These are phyloP conservation scores for Flammula alnicola DNA, from an alignment of 1,284 basidiomycete species.

Conservation along the genomic window DNA sequence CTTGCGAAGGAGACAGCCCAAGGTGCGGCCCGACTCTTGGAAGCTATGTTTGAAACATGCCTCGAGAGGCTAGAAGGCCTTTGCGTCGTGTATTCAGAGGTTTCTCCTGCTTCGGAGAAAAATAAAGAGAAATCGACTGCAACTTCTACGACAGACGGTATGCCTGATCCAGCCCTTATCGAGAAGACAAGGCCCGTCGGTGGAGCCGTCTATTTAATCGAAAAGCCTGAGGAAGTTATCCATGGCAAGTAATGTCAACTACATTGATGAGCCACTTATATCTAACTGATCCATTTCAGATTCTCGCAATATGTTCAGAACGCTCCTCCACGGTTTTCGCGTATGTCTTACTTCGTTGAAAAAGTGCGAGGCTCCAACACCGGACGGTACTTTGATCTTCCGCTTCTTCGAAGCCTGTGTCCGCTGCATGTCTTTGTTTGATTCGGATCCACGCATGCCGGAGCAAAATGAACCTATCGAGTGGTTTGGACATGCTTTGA, in stretches of 20 bases:
- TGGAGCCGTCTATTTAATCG: slow-evolving; percentile 72
- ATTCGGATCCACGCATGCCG: slow-evolving; percentile 69
- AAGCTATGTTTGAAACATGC: slow-evolving; percentile 82
- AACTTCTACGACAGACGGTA: slow-evolving; percentile 38
- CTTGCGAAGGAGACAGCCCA: slow-evolving; percentile 73
- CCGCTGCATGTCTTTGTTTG: slow-evolving; percentile 86
- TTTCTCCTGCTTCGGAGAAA: slow-evolving; percentile 51
- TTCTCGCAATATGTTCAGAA: slow-evolving; percentile 86
- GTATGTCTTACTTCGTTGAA: slow-evolving; percentile 81
- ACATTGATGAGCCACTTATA: slow-evolving; percentile 1
- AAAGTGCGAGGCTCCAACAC: slow-evolving; percentile 77
- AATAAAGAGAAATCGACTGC: slow-evolving; percentile 44
- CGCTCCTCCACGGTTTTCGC: slow-evolving; percentile 90
- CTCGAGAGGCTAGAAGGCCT: slow-evolving; percentile 89
- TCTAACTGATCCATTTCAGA: slow-evolving; percentile 49
- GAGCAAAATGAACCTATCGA: slow-evolving; percentile 92
- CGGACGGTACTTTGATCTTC: slow-evolving; percentile 88
- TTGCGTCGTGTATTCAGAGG: slow-evolving; percentile 67
- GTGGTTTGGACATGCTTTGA: slow-evolving; percentile 78
- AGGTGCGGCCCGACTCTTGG: slow-evolving; percentile 71
- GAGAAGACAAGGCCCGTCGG: slow-evolving; percentile 83
- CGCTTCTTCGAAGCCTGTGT: slow-evolving; percentile 89
- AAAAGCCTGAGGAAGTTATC: slow-evolving; percentile 77
- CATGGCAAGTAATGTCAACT: slow-evolving; percentile 53
- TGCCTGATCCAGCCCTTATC: slow-evolving; percentile 59